These are phyloP conservation scores for Parmelia sp. DNA, from an alignment of 495 filamentous ascomycete genomes.

Conservation along the genomic window DNA sequence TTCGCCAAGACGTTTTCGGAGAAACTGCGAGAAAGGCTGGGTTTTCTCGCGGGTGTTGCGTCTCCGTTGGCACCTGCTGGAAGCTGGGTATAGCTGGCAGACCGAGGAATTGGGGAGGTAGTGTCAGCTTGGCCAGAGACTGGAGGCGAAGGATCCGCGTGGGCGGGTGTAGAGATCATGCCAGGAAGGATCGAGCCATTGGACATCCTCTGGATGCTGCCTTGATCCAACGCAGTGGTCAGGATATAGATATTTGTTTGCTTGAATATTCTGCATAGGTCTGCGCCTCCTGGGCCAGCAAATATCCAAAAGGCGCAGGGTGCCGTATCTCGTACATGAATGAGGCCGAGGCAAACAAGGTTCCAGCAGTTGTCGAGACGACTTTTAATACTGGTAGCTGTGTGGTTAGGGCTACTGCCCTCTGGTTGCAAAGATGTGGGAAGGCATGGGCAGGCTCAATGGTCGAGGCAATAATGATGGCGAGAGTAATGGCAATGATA, in stretches of 20 bases:
- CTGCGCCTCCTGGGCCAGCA: slow-evolving; percentile 5
- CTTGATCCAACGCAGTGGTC: neutral
- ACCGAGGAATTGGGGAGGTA: slow-evolving; percentile 16
- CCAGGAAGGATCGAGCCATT: slow-evolving; percentile 10
- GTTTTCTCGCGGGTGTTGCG: neutral
- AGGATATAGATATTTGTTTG: slow-evolving; percentile 4
- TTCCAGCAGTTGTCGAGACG: neutral
- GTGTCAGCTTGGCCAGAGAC: neutral
- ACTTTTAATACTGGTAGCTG: too few relatives aligned
- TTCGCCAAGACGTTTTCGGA: slow-evolving; percentile 25
- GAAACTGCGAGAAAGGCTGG: slow-evolving; percentile 19
- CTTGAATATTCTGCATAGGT: slow-evolving; percentile 5
- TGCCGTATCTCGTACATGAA: neutral
- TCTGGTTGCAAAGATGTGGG: neutral
- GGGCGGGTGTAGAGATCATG: slow-evolving; percentile 1
- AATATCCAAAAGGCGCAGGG: neutral
- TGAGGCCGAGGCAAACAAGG: neutral
- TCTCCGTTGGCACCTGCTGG: slow-evolving; percentile 3
- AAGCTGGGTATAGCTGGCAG: slow-evolving; percentile 26
- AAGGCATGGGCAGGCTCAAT: too few relatives aligned
- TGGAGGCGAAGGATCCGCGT: neutral
- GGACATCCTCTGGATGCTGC: slow-evolving; percentile 13
- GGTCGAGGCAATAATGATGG: too few relatives aligned
- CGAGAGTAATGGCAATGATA: too few relatives aligned
- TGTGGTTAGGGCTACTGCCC: neutral